Conservation (phyloP, 345 rosid species). For the Combretum micranthum region DNA sequence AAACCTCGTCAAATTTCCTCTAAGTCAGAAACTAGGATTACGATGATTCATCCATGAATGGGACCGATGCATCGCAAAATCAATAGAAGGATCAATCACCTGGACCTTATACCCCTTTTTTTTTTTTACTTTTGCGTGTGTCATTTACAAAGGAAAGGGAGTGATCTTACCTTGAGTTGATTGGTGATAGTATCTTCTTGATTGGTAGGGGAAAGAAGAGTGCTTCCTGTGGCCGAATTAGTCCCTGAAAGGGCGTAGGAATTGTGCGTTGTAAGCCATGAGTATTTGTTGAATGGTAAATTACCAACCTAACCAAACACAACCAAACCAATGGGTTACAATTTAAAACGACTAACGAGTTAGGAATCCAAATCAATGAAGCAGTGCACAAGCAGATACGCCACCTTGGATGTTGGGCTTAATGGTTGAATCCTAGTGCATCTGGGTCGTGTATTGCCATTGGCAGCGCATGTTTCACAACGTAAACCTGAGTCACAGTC, state of each 20-base stretch:
- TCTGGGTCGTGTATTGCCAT: constrained; percentile 71
- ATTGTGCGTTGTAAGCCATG: constrained; percentile 94
- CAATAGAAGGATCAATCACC: too few species aligned
- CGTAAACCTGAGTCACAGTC: constrained; percentile 69
- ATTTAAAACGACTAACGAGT: neutral
- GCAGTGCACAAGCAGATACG: too few species aligned
- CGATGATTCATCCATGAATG: too few species aligned
- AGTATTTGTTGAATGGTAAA: constrained; percentile 76
- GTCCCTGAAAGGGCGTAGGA: constrained; percentile 49
- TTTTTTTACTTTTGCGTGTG: too few species aligned
- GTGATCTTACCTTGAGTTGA: constrained; percentile 58
- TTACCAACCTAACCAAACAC: constrained; percentile 48
- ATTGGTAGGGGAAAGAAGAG: constrained; percentile 45
- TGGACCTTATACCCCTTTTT: too few species aligned
- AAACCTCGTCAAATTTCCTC: too few species aligned
- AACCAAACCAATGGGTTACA: neutral
- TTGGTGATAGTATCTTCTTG: constrained; percentile 79
- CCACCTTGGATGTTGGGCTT: constrained; percentile 72
- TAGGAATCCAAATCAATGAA: too few species aligned
- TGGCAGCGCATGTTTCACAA: constrained; percentile 63
- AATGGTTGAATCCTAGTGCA: constrained; percentile 65
- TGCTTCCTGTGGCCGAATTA: constrained; percentile 39
- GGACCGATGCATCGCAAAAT: too few species aligned
- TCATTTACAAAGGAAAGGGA: neutral
- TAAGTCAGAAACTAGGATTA: too few species aligned